A percentile compares a stretch with the other conserved stretches of the same genome.
These are phyloP conservation scores for Talaromyces sp. DNA, from an alignment of 2,329 filamentous ascomycete species.

Conservation along the genomic window DNA sequence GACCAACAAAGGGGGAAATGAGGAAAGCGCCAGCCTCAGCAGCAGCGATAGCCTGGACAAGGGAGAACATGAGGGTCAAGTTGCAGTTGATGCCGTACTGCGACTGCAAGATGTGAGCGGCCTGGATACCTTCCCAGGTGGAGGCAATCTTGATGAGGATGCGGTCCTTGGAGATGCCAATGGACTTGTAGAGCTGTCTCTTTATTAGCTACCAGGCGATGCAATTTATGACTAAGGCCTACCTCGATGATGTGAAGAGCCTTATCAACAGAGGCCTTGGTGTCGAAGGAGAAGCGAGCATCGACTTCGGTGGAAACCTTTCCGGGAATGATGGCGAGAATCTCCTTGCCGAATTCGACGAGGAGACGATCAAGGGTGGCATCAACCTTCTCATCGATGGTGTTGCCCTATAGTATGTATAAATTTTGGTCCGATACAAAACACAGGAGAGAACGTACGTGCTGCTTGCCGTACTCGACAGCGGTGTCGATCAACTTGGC, in stretches of 20 bases:
- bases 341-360: constrained; percentile 97
- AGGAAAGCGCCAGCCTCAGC: constrained; percentile 95
- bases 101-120: constrained; percentile 91
- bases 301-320: constrained; percentile 99
- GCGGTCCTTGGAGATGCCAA: constrained; percentile 89
- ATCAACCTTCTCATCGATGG: constrained; percentile 79
- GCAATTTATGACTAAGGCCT: constrained; percentile 24
- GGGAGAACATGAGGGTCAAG: constrained; percentile 98
- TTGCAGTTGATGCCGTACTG: constrained; percentile 98
- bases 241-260: constrained; percentile 95
- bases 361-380: constrained; percentile 87
- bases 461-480: constrained; percentile 78
- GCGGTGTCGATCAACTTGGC: constrained; percentile 85
- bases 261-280: constrained; percentile 87
- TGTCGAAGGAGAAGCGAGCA: constrained; percentile 92
- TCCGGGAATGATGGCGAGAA: constrained; percentile 92
- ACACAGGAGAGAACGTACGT: constrained; percentile 48
- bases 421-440: constrained; percentile 3
- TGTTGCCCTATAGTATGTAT: constrained; percentile 47
- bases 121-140: constrained; percentile 99
- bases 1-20: constrained; percentile 98
- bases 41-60: constrained; percentile 88
- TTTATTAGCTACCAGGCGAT: constrained; percentile 22
- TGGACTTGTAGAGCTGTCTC: constrained; percentile 81
- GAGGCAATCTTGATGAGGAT: constrained; percentile 98